A percentile compares a stretch with the other conserved stretches of the same genome.
These are phyloP conservation scores for Mortierella claussenii DNA, from an alignment of 192 early-diverging fungal species.

Conservation along the genomic window DNA sequence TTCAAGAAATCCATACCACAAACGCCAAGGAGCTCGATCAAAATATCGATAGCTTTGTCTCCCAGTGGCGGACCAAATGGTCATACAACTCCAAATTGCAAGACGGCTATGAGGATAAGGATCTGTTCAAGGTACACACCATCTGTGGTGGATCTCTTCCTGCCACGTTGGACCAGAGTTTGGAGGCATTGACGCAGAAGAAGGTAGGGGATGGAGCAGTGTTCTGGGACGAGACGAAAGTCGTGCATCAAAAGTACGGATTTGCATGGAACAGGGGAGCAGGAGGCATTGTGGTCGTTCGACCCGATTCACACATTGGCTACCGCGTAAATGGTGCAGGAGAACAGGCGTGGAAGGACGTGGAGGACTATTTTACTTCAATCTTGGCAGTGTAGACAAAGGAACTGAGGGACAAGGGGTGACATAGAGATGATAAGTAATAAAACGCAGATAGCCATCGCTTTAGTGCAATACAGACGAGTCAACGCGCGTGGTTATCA, in stretches of 20 bases:
- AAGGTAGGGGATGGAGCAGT: conserved; percentile 7
- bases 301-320: conserved; percentile 32
- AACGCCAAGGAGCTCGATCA: conserved; percentile 12
- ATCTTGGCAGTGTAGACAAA: conserved; percentile 1
- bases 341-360: conserved; percentile 27
- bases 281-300: conserved; percentile 24
- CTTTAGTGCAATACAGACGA: no score
- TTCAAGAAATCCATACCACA: not conserved
- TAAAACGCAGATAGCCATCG: no score
- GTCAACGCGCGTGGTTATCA: no score
- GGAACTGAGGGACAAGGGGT: no score
- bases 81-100: conserved; percentile 5
- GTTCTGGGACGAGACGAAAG: conserved; percentile 7
- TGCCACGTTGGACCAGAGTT: not conserved
- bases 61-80: conserved; percentile 22
- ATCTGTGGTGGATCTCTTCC: conserved; percentile 11
- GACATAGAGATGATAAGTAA: no score
- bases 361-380: conserved; percentile 26
- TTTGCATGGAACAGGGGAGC: not conserved
- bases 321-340: conserved; percentile 26
- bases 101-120: conserved; percentile 22
- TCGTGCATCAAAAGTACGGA: conserved; percentile 24
- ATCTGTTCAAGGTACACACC: conserved; percentile 23
- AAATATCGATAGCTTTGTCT: conserved; percentile 3
- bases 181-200: not conserved